Evolutionary conservation across 192 early-diverging fungal genomes (phyloP).

Genomic region (Dissophora globulifera): DNA sequence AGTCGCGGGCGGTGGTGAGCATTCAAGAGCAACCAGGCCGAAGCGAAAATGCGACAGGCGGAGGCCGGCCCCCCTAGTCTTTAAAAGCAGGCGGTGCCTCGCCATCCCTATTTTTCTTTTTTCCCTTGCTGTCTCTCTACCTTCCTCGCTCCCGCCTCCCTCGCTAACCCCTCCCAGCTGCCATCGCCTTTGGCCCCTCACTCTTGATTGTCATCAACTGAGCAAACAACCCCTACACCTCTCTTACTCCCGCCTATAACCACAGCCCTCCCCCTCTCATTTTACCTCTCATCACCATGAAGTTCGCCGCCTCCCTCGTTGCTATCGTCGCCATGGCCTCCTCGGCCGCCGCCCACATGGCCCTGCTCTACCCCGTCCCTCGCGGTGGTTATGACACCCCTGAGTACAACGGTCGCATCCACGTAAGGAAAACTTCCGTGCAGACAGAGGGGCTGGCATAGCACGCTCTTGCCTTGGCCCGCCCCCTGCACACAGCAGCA

Average conservation of each 20-base stretch:
- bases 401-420: conserved; percentile 36
- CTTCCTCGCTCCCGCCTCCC: background rate
- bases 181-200: background rate
- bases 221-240: background rate
- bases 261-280: background rate
- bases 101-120: no score
- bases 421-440: no score
- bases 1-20: no score
- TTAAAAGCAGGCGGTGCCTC: no score
- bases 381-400: conserved; percentile 34
- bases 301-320: conserved; percentile 24
- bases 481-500: no score
- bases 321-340: conserved; percentile 30
- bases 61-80: no score
- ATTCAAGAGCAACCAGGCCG: no score
- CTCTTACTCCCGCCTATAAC: background rate
- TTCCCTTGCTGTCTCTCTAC: background rate
- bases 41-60: no score
- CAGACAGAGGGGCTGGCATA: no score
- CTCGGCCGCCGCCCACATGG: conserved; percentile 37
- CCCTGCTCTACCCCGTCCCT: conserved; percentile 42
- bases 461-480: no score
- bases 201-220: background rate
- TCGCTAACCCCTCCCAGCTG: background rate
- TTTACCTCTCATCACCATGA: conserved; percentile 17